A percentile compares a stretch with the other conserved stretches of the same genome.
Evolutionary conservation across 306 rosid genomes (phyloP).

Genomic region (Prunus campanulata): DNA sequence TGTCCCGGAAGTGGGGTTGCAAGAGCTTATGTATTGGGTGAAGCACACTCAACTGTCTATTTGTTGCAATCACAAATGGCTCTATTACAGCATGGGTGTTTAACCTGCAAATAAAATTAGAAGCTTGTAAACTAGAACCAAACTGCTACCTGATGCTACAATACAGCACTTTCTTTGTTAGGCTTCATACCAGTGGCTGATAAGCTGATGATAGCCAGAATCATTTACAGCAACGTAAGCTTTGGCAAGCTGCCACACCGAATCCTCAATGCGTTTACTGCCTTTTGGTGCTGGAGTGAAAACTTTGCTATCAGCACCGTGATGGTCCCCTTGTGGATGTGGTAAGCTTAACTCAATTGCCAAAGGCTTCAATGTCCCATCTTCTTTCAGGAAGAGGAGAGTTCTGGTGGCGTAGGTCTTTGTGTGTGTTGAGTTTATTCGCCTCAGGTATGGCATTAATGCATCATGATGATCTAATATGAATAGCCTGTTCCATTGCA

Average conservation of each 20-base stretch:
- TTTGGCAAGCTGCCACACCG: slow-evolving; percentile 91
- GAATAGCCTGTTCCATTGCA: slow-evolving; percentile 53
- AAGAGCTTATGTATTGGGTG: slow-evolving; percentile 86
- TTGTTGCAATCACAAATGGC: slow-evolving; percentile 82
- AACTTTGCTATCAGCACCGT: slow-evolving; percentile 74
- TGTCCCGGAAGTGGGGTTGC: slow-evolving; percentile 85
- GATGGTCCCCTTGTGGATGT: slow-evolving; percentile 73
- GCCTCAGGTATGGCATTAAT: slow-evolving; percentile 64
- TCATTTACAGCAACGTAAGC: slow-evolving; percentile 88
- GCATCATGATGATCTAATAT: slow-evolving; percentile 89
- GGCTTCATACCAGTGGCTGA: slow-evolving; percentile 82
- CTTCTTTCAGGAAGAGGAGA: slow-evolving; percentile 64
- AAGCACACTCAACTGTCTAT: slow-evolving; percentile 72
- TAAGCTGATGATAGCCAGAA: slow-evolving; percentile 91
- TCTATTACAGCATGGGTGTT: slow-evolving; percentile 91
- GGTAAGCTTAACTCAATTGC: slow-evolving; percentile 94
- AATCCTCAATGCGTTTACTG: slow-evolving; percentile 51
- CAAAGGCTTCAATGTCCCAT: slow-evolving; percentile 76
- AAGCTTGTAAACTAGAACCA: slow-evolving; percentile 9
- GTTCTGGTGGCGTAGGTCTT: slow-evolving; percentile 86
- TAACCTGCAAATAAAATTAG: slow-evolving; percentile 53
- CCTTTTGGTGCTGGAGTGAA: slow-evolving; percentile 45
- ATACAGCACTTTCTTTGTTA: background rate
- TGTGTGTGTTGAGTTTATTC: slow-evolving; percentile 80
- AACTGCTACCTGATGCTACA: slow-evolving; percentile 4